Evolutionary conservation across 2,329 filamentous ascomycete species (phyloP), one percentile per base, ranked within the genome.

Genomic region (Aschersonia sp.): DNA sequence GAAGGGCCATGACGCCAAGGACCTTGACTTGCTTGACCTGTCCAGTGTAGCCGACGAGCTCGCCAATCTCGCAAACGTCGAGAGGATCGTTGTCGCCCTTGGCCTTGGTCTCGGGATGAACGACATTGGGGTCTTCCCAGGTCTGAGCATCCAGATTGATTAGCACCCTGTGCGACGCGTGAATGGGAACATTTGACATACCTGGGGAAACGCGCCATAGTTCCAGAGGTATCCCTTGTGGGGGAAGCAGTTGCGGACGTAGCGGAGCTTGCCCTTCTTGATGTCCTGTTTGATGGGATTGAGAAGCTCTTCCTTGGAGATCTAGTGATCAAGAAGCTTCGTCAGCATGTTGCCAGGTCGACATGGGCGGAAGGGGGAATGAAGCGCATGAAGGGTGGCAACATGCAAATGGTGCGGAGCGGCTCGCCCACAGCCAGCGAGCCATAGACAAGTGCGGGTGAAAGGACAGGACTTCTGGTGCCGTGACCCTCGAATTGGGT

Each of bases 211-310:
- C 70, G 89, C 89, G 74, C 92, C 92, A 73, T 98, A 98, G 81
- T 98, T 98, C 92, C 92, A 98, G 61, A 98, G 87, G 73, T 98
- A 98, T 58, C 92, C 92, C 81, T 98, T 97, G 84, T 98, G 92
- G 61, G 92, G 92, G 81, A 98, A 98, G 83, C 92, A 98, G 84
- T 98, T 98, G 74, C 92, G 88, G 67, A 98, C 92, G 68, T 84
- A 98, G 64, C 92, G 87, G 62, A 97, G 88, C 81, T 95, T 97
- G 79, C 90, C 92, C 80, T 98, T 97, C 85, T 98, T 97, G 70
- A 81, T 80, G 69, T 98, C 92, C 77, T 98, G 92, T 83, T 95
- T 95, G 77, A 95, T 95, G 66, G 90, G 90, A 78, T 95, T 97
- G 67, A 97, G 83, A 63, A 85, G 78, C 71, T 98, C 92, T 65